phyloP scores from a whole-genome alignment of 169 alveolate genomes.

The Plasmodium berghei region DNA sequence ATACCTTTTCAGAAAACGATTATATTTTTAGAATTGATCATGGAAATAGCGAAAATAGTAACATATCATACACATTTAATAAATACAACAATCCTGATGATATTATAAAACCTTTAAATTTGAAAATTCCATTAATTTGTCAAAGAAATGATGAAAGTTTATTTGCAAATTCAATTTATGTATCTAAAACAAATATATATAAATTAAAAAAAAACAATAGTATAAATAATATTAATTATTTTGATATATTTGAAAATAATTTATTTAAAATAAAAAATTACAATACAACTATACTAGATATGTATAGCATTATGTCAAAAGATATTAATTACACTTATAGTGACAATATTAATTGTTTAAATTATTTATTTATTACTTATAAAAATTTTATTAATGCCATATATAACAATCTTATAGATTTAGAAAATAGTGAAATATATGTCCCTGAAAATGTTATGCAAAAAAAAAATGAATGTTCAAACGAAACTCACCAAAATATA shows the following conservation, averaged over 20 bases:
- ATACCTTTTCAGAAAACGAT: not conserved
- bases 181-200: slow-evolving; percentile 45
- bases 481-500: not conserved
- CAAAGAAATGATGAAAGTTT: slow-evolving; percentile 34
- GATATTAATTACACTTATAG: not conserved
- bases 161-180: slow-evolving; percentile 27
- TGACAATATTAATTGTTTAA: slow-evolving; percentile 5
- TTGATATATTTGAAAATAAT: slow-evolving; percentile 13
- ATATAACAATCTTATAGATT: slow-evolving; percentile 9
- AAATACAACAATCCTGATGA: slow-evolving; percentile 17
- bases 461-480: not conserved
- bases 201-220: slow-evolving; percentile 6
- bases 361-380: slow-evolving; percentile 25
- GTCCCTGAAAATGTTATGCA: not conserved
- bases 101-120: slow-evolving; percentile 35
- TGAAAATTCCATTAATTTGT: slow-evolving; percentile 30
- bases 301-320: slow-evolving; percentile 29
- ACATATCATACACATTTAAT: not conserved
- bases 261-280: slow-evolving; percentile 30
- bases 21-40: not conserved
- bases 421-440: not conserved
- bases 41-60: not conserved
- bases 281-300: slow-evolving; percentile 37
- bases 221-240: slow-evolving; percentile 20
- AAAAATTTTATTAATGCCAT: slow-evolving; percentile 37